Evolutionary conservation across 2,329 filamentous ascomycete species (phyloP).

Genomic region (Venturia aucupariae): DNA sequence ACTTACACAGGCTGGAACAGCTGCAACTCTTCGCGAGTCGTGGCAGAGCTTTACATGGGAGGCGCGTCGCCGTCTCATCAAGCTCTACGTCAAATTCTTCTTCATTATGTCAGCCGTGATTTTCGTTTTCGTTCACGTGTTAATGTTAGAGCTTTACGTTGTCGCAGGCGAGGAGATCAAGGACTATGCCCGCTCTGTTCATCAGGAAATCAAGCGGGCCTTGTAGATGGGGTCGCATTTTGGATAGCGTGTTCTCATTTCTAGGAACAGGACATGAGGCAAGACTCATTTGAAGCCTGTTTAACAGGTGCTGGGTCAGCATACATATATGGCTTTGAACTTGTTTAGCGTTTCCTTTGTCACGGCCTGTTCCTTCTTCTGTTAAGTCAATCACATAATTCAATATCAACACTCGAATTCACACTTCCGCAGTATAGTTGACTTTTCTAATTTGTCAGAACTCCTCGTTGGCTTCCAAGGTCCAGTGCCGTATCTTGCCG

Average conservation of each 20-base stretch:
- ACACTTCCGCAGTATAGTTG: neutral
- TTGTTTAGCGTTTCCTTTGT: neutral
- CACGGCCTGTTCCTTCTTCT: neutral
- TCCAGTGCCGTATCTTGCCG: neutral
- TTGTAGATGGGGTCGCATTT: neutral
- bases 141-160: constrained; percentile 9
- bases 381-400: neutral
- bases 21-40: constrained; percentile 64
- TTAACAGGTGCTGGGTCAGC: neutral
- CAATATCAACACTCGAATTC: neutral
- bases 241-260: neutral
- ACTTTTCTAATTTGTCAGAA: neutral
- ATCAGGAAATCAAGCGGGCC: neutral
- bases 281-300: neutral
- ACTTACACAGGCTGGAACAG: constrained; percentile 41
- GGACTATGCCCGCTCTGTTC: neutral
- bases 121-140: constrained; percentile 2
- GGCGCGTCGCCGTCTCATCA: constrained; percentile 63
- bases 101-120: constrained; percentile 31
- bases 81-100: constrained; percentile 65
- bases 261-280: neutral
- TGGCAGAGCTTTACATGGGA: constrained; percentile 69
- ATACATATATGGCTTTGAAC: neutral
- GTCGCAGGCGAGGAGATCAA: neutral
- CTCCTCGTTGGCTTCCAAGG: neutral